Percentiles rank a stretch among this genome's conserved stretches.
Evolutionary conservation across 2,329 filamentous ascomycete species (phyloP).

Genomic region (Ophiocordyceps robertsii): DNA sequence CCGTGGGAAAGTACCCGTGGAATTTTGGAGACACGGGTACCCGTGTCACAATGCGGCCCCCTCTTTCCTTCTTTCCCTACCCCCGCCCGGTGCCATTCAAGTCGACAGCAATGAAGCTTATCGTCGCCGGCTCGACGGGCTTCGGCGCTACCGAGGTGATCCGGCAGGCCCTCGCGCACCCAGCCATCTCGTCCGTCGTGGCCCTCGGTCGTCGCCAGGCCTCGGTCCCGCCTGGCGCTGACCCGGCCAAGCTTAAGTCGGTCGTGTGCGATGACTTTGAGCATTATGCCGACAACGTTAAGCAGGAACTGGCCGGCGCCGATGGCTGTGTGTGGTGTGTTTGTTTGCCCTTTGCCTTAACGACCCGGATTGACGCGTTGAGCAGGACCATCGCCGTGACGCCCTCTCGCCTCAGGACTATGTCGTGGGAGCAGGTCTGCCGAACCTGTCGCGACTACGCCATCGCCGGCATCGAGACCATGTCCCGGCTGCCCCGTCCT

Average conservation of each 20-base stretch:
- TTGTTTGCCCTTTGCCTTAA: too few relatives aligned
- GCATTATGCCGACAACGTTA: slow-evolving; percentile 24
- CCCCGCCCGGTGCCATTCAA: too few relatives aligned
- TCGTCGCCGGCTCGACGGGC: slow-evolving; percentile 27
- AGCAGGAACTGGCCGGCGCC: slow-evolving; percentile 24
- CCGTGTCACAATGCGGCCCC: too few relatives aligned
- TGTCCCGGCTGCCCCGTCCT: slow-evolving; percentile 14
- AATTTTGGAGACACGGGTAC: too few relatives aligned
- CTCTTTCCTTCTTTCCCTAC: too few relatives aligned
- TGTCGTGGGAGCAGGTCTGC: slow-evolving; percentile 20
- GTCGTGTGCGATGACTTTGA: slow-evolving; percentile 25
- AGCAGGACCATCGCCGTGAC: slow-evolving; percentile 27
- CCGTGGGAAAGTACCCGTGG: too few relatives aligned
- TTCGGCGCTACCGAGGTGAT: slow-evolving; percentile 28
- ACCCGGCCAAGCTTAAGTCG: slow-evolving; percentile 23
- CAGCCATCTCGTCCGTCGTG: slow-evolving; percentile 24
- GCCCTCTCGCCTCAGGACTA: slow-evolving; percentile 16
- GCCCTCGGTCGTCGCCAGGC: slow-evolving; percentile 25
- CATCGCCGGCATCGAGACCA: slow-evolving; percentile 17
- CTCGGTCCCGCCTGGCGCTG: slow-evolving; percentile 10
- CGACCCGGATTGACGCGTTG: background rate
- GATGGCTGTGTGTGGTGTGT: slow-evolving; percentile 28
- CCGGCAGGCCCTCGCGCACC: slow-evolving; percentile 23
- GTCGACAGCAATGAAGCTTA: slow-evolving; percentile 28
- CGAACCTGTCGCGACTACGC: slow-evolving; percentile 25